Evolutionary conservation across 345 rosid species (phyloP), one percentile per base, ranked within the genome.

Genomic region (Heritiera littoralis): DNA sequence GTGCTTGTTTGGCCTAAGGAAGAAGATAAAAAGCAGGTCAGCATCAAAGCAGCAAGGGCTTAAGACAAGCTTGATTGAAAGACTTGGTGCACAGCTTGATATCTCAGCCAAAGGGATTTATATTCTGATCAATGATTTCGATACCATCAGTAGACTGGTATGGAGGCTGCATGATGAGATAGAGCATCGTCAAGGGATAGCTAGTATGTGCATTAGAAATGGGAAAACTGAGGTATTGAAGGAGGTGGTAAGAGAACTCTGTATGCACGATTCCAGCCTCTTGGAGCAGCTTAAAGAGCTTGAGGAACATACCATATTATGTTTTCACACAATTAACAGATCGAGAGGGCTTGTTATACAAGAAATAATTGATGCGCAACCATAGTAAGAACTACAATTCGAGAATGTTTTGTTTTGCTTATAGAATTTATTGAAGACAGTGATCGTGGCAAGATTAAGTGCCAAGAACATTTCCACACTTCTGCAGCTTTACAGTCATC

Each of bases 251-350:
- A 90, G 76, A 51, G 97, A 87, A 74, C 80, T 92, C n/a, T 40
- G 74, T 5, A 64, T 76, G 60, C 88, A 89, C 7, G 86, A 90
- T 40, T 60, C 84, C 7, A 56, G 87, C 48, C 92, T 92, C 80
- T 74, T 85, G 78, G 94, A 92, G 80, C 92, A 88, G 80, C 65
- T 96, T 9, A 89, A 88, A 75, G 99, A 96, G 85, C 94, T 94
- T 43, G 98, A 96, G 72, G 86, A 86, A 66, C 94, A 91, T 71
- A 81, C 91, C 23, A 88, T 83, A 80, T 77, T 92, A 68, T 94
- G 94, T 83, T 90, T 91, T 66, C 91, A 91, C 78, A 90, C 93
- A 35, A 92, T 96, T 35, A 89, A 94, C 71, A 88, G 87, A 86
- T 90, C 91, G 48, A 96, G 98, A 81, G 87, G 92, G 84, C 89